Evolutionary conservation across 2,329 filamentous ascomycete genomes (phyloP).

Genomic region (Blastomyces parvus): DNA sequence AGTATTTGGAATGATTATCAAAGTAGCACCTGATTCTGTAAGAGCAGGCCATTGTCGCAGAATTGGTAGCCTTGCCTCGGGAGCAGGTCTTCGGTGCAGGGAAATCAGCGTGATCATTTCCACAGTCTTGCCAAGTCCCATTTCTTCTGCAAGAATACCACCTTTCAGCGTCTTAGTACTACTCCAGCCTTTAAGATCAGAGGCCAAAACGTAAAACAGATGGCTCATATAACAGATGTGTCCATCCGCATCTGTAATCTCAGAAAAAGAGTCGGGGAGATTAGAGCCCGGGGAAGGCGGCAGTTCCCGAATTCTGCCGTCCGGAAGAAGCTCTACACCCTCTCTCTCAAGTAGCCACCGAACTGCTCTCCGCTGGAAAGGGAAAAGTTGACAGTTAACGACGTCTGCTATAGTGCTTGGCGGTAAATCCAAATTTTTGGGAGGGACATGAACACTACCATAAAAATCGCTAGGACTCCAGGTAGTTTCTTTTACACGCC

Average conservation of each 20-base stretch:
- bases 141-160: constrained; percentile 43
- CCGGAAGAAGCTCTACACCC: constrained; percentile 27
- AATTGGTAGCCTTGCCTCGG: constrained; percentile 13
- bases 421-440: constrained; percentile 24
- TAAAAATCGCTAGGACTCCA: constrained; percentile 35
- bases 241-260: constrained; percentile 31
- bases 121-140: constrained; percentile 44
- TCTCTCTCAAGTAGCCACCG: constrained; percentile 40
- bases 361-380: constrained; percentile 41
- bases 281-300: constrained; percentile 8
- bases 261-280: constrained; percentile 33
- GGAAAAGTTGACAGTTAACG: constrained; percentile 35
- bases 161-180: constrained; percentile 27
- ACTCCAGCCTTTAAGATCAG: constrained; percentile 29
- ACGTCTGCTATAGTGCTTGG: constrained; percentile 28
- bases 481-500: not conserved
- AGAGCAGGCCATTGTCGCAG: constrained; percentile 21
- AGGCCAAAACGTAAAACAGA: constrained; percentile 33
- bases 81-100: constrained; percentile 26
- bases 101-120: constrained; percentile 40
- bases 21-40: constrained; percentile 43
- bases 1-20: constrained; percentile 54
- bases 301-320: constrained; percentile 24
- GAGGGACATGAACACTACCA: constrained; percentile 39
- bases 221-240: constrained; percentile 34